Base-by-base conservation (phyloP, 805 yeast species). In the Naumovozyma baii region DNA sequence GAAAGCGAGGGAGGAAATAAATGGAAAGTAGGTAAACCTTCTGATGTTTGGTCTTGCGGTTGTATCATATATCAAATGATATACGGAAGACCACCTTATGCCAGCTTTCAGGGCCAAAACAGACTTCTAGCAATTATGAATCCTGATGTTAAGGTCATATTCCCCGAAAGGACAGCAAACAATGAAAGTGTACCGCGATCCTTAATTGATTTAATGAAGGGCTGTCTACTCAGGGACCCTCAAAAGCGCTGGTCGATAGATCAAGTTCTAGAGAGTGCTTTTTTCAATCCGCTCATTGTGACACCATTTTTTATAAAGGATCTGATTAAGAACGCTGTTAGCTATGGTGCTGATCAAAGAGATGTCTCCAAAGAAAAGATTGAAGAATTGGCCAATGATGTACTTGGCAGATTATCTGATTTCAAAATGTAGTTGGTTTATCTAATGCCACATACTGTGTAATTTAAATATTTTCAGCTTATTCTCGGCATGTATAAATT, bases 41-140 rank as follows among this genome's bases (percentile, higher is more conserved):
- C 96, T 2, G 98, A 92, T 63, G 79, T 92, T 13, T 92, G 98
- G 98, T 87, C 97, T 16, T 83, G 95, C 62, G 98, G 98, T 0
- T 87, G 97, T 59, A 90, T 92, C 3, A 68, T 92, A 1, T 90
- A 87, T 61, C 97, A 92, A 59, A 86, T 92, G 95, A 74, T 88
- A 7, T 94, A 92, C 52, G 96, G 96, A 0, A 72, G 73, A 44
- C 90, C 96, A 1, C 98, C 98, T 1, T 88, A 85, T 64, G 94
- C 86, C 0, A 68, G 70, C 3, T 84, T 74, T 50, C 74, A 78
- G 37, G 92, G 94, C 1, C 75, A 81, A 42, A 84, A 83, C 52
- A 66, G 95, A 43, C 67, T 86, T 30, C 66, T 80, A 55, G 95
- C 95, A 2, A 90, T 86, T 30, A 83, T 83, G 73, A 83, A 85